Evolutionary conservation across 2,329 filamentous ascomycete genomes (phyloP).

Genomic region (Ophiostoma sp.): DNA sequence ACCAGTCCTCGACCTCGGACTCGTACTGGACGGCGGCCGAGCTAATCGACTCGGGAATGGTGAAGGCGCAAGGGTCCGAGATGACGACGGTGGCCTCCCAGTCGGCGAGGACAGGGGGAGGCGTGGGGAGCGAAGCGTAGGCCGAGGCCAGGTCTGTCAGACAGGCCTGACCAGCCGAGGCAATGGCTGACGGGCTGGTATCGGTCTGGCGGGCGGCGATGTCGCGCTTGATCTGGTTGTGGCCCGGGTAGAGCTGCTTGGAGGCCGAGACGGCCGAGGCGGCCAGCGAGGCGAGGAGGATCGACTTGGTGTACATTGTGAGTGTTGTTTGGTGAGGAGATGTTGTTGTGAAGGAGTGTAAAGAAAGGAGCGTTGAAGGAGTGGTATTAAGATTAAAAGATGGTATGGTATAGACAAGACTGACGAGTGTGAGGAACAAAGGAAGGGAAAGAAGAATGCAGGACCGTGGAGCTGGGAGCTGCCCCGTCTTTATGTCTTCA

Average conservation of each 20-base stretch:
- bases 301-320: conserved; percentile 31
- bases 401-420: neutral
- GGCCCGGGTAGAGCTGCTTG: conserved; percentile 27
- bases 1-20: conserved; percentile 33
- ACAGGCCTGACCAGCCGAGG: conserved; percentile 26
- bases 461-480: neutral
- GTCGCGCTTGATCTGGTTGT: conserved; percentile 27
- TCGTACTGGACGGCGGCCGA: conserved; percentile 31
- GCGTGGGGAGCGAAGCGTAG: conserved; percentile 33
- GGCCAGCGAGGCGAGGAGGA: conserved; percentile 32
- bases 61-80: conserved; percentile 34
- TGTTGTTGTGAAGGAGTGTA: neutral
- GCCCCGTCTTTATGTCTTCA: conserved; percentile 11
- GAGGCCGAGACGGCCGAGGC: conserved; percentile 32
- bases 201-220: conserved; percentile 33
- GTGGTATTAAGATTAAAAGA: neutral
- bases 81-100: conserved; percentile 30
- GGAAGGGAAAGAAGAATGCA: neutral
- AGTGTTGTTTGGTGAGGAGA: neutral
- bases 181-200: neutral
- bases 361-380: neutral
- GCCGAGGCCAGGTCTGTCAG: conserved; percentile 29
- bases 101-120: conserved; percentile 30
- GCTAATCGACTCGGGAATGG: conserved; percentile 32
- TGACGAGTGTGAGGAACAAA: neutral